phyloP scores from a whole-genome alignment of 2,329 filamentous ascomycete genomes.

The Penicillium sumatraense region DNA sequence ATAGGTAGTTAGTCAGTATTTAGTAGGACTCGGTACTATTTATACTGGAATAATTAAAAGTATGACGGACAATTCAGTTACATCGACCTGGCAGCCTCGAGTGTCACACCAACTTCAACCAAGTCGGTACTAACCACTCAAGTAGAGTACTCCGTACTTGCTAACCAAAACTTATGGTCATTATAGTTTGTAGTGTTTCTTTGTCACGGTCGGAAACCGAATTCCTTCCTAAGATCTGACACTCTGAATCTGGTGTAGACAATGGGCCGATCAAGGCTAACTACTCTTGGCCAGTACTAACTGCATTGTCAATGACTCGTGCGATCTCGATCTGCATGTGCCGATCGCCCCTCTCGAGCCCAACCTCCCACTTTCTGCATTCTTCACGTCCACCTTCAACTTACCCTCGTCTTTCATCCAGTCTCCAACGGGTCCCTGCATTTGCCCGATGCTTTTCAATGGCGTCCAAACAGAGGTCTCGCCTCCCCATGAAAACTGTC shows the following conservation, averaged over 20 bases:
- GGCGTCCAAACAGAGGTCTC: constrained; percentile 23
- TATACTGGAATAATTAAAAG: too few relatives aligned
- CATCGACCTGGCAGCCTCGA: background rate
- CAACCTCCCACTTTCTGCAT: background rate
- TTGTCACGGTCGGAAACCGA: background rate
- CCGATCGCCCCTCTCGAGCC: background rate
- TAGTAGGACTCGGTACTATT: too few relatives aligned
- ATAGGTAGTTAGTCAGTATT: too few relatives aligned
- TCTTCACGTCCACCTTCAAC: background rate
- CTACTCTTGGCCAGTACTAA: background rate
- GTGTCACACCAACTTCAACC: too few relatives aligned
- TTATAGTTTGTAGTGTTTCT: too few relatives aligned
- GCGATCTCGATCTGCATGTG: background rate
- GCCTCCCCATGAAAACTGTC: constrained; percentile 14
- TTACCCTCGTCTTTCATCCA: too few relatives aligned
- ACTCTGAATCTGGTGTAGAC: background rate
- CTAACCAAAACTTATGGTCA: too few relatives aligned
- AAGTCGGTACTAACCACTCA: too few relatives aligned
- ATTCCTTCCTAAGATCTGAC: background rate
- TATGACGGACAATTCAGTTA: background rate
- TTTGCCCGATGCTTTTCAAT: constrained; percentile 15
- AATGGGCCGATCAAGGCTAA: background rate
- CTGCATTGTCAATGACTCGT: background rate
- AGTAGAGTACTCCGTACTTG: too few relatives aligned
- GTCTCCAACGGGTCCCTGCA: background rate